Evolutionary conservation across 192 early-diverging fungal species (phyloP).

Genomic region (Backusella morwellensis): DNA sequence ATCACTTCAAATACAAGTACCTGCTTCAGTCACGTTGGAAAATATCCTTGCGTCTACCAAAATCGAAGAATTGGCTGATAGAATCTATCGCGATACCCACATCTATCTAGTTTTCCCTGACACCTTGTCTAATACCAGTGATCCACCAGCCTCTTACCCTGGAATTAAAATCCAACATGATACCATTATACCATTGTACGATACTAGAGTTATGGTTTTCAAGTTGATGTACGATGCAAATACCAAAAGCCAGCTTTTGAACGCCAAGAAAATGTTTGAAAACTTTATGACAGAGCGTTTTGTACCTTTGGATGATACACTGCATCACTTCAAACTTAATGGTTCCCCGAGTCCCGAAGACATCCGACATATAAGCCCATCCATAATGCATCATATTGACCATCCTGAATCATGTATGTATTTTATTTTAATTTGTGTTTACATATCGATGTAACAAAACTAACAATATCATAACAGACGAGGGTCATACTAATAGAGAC

Average conservation of each 20-base stretch:
- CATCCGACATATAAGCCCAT: constrained; percentile 10
- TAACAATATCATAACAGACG: background rate
- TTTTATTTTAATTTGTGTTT: constrained; percentile 7
- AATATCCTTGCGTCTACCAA: background rate
- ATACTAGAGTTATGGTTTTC: background rate
- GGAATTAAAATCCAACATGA: background rate
- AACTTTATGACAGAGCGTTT: background rate
- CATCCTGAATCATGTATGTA: constrained; percentile 16
- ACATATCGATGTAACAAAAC: background rate
- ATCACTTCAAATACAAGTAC: constrained; percentile 5
- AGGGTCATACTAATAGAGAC: constrained; percentile 2
- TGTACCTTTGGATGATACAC: constrained; percentile 11
- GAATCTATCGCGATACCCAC: background rate
- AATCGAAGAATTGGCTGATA: constrained; percentile 8
- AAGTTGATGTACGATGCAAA: constrained; percentile 1
- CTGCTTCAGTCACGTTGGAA: constrained; percentile 1
- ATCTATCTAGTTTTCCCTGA: constrained; percentile 6
- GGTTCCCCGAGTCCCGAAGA: constrained; percentile 9
- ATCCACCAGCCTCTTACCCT: background rate
- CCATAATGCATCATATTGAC: constrained; percentile 16
- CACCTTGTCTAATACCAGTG: background rate
- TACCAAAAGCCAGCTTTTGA: background rate
- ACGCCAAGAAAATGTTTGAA: constrained; percentile 6
- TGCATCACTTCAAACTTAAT: background rate
- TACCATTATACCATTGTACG: background rate